Evolutionary conservation across 2,329 filamentous ascomycete genomes (phyloP).

Genomic region (Microdochium trichocladiopsis): DNA sequence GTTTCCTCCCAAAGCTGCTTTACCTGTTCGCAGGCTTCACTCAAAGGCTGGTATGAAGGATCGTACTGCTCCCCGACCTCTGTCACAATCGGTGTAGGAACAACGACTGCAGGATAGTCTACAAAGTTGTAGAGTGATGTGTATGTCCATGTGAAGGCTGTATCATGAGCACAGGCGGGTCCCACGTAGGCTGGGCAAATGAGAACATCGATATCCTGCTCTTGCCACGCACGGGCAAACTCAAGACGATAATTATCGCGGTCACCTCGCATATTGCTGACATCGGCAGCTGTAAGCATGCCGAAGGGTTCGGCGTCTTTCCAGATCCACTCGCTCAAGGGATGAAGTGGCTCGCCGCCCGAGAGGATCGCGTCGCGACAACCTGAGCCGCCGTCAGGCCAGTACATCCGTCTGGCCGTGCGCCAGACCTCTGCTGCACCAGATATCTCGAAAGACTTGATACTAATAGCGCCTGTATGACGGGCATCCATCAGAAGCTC

Average conservation of each 20-base stretch:
- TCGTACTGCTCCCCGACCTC: conserved; percentile 12
- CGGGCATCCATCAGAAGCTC: conserved; percentile 8
- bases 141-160: conserved; percentile 27
- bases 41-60: conserved; percentile 21
- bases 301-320: conserved; percentile 17
- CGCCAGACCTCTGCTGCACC: conserved; percentile 17
- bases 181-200: conserved; percentile 27
- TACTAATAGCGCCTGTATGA: conserved; percentile 11
- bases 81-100: conserved; percentile 21
- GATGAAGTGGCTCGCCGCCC: conserved; percentile 33
- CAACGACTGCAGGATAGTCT: conserved; percentile 25
- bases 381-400: conserved; percentile 31
- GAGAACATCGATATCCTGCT: conserved; percentile 28
- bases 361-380: conserved; percentile 23
- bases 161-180: conserved; percentile 27
- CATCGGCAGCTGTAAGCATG: conserved; percentile 11
- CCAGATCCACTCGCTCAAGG: conserved; percentile 32
- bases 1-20: conserved; percentile 21
- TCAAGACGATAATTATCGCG: conserved; percentile 22
- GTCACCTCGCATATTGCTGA: conserved; percentile 15
- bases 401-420: conserved; percentile 33
- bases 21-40: conserved; percentile 19
- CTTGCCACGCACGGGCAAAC: conserved; percentile 25
- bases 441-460: conserved; percentile 26
- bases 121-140: conserved; percentile 28